Evolutionary conservation across 495 filamentous ascomycete species (phyloP).

Genomic region (Penicillium cinerascens): DNA sequence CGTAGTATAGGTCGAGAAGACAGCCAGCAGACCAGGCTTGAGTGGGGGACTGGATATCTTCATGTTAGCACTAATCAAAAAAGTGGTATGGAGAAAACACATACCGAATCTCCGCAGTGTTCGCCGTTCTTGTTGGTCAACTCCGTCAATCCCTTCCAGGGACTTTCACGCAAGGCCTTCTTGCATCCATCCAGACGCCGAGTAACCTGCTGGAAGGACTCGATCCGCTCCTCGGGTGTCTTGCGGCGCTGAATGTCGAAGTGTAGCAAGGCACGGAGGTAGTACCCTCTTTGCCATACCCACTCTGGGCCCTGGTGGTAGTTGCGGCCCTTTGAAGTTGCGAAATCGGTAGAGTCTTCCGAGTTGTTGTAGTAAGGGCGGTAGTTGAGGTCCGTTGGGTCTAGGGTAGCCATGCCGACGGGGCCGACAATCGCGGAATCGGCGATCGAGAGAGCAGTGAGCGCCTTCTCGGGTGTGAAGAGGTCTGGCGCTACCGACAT

Average conservation of each 20-base stretch:
- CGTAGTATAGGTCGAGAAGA: conserved; percentile 90
- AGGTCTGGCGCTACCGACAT: conserved; percentile 91
- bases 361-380: conserved; percentile 91
- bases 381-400: conserved; percentile 88
- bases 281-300: conserved; percentile 98
- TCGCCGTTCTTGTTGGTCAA: conserved; percentile 86
- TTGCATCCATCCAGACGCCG: conserved; percentile 77
- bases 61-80: conserved; percentile 11
- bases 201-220: conserved; percentile 92
- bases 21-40: conserved; percentile 95
- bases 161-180: conserved; percentile 66
- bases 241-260: conserved; percentile 78
- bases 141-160: conserved; percentile 92
- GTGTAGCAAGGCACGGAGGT: conserved; percentile 81
- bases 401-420: conserved; percentile 92
- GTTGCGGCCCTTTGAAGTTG: conserved; percentile 87
- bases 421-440: conserved; percentile 80
- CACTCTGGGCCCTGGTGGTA: conserved; percentile 99
- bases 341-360: conserved; percentile 85
- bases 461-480: conserved; percentile 72
- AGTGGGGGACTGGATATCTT: conserved; percentile 64
- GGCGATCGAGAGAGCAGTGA: conserved; percentile 71
- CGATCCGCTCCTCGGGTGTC: conserved; percentile 60
- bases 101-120: conserved; percentile 81
- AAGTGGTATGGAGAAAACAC: conserved; percentile 26